Percentiles rank a stretch among this genome's conserved stretches.
Evolutionary conservation across 2,329 filamentous ascomycete species (phyloP).

Genomic region (Colletotrichum somersetense): DNA sequence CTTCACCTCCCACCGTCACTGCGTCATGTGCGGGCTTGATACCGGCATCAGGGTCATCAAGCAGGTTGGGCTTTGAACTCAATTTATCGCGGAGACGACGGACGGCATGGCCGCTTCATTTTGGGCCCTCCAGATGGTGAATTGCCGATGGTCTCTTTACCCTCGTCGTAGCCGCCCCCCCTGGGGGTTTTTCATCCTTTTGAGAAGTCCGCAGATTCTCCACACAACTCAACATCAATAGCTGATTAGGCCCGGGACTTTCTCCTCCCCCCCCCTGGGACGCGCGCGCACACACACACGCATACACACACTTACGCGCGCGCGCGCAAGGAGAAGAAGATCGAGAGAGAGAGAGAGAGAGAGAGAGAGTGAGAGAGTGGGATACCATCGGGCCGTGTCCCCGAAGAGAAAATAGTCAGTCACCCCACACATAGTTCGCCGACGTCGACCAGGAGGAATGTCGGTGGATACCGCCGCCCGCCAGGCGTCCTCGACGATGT

Average conservation of each 20-base stretch:
- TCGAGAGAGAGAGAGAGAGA: not conserved
- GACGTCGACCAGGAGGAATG: conserved; percentile 8
- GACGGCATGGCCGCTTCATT: conserved; percentile 15
- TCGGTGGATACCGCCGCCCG: conserved; percentile 26
- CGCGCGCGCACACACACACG: not conserved
- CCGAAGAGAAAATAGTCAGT: too few relatives aligned
- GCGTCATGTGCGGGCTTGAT: conserved; percentile 24
- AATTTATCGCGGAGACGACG: conserved; percentile 11
- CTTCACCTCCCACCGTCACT: conserved; percentile 10
- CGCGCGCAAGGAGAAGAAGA: not conserved
- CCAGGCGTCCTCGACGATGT: conserved; percentile 4
- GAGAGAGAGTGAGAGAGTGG: not conserved
- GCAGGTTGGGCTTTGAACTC: conserved; percentile 20
- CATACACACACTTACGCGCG: too few relatives aligned
- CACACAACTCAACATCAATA: not conserved
- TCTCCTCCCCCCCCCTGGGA: too few relatives aligned
- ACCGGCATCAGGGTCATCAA: not conserved
- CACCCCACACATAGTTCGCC: not conserved
- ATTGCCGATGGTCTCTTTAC: conserved; percentile 30
- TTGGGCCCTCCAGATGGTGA: not conserved
- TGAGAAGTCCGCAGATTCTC: not conserved
- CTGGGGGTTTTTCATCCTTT: not conserved
- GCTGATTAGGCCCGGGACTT: not conserved
- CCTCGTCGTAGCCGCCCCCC: not conserved
- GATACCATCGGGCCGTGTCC: conserved; percentile 12